A percentile compares a stretch with the other conserved stretches of the same genome.
phyloP scores from a whole-genome alignment of 176 grass and related monocot genomes.

The Oryza glumipatula region DNA sequence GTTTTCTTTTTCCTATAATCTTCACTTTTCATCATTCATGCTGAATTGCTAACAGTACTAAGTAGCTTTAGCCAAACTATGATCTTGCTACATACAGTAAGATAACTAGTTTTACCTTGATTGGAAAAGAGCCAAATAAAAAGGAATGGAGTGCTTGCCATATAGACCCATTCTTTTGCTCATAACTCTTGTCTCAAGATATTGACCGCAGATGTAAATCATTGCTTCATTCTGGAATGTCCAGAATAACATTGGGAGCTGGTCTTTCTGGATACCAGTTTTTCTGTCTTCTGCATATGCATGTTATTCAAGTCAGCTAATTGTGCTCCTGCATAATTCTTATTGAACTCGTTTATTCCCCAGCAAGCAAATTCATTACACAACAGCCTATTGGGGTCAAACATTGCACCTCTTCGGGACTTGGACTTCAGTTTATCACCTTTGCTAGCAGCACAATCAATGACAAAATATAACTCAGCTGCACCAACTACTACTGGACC shows the following conservation, averaged over 20 bases:
- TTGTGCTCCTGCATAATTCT: slow-evolving; percentile 29
- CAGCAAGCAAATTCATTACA: slow-evolving; percentile 92
- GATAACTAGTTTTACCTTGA: background rate
- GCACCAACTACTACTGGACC: slow-evolving; percentile 70
- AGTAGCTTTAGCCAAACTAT: background rate
- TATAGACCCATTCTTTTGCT: background rate
- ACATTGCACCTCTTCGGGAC: slow-evolving; percentile 66
- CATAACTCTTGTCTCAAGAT: background rate
- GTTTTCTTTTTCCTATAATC: background rate
- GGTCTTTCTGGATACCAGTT: slow-evolving; percentile 7
- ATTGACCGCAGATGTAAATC: background rate
- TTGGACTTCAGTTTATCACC: slow-evolving; percentile 72
- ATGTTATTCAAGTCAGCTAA: slow-evolving; percentile 16
- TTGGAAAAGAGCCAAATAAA: background rate
- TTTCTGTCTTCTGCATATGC: background rate
- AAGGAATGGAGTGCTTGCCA: background rate
- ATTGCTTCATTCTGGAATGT: background rate
- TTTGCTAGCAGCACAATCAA: slow-evolving; percentile 62
- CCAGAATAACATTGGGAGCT: background rate
- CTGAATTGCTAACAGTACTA: background rate
- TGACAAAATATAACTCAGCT: slow-evolving; percentile 70
- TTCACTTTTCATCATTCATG: background rate
- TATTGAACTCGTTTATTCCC: slow-evolving; percentile 36
- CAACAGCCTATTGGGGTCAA: slow-evolving; percentile 65
- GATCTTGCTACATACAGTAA: background rate